Percentiles rank a stretch among this genome's conserved stretches.
Conservation (phyloP, 2,329 filamentous ascomycete species). For the Dactylella cylindrospora region DNA sequence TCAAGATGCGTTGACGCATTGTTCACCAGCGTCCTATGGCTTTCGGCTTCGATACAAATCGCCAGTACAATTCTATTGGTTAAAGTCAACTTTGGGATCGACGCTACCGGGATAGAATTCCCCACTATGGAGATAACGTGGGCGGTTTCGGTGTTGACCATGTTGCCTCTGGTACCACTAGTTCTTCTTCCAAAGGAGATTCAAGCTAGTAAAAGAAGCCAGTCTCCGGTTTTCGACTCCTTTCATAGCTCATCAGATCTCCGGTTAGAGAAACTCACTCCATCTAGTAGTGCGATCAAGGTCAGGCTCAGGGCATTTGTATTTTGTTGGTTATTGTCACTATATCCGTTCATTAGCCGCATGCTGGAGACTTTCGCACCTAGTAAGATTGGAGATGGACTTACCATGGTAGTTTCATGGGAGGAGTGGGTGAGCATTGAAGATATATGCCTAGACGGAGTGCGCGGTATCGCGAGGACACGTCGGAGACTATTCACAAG, state of each 20-base stretch:
- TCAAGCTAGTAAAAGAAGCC: too few species aligned
- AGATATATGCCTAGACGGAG: conserved; percentile 3
- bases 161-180: conserved; percentile 10
- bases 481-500: neutral
- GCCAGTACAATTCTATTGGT: conserved; percentile 14
- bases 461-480: neutral
- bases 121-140: conserved; percentile 25
- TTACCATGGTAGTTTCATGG: neutral
- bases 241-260: neutral
- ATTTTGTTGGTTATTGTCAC: conserved; percentile 21
- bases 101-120: conserved; percentile 17
- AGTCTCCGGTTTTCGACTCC: neutral
- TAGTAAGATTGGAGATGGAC: conserved; percentile 11
- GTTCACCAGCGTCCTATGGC: conserved; percentile 11
- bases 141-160: conserved; percentile 12
- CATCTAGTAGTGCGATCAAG: neutral
- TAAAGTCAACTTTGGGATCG: conserved; percentile 10
- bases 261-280: neutral
- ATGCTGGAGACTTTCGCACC: conserved; percentile 23
- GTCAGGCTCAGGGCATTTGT: conserved; percentile 9
- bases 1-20: conserved; percentile 12
- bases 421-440: conserved; percentile 12
- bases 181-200: conserved; percentile 8
- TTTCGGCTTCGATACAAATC: conserved; percentile 15
- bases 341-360: conserved; percentile 22